phyloP scores from a whole-genome alignment of 805 yeast species.

The Candida nanaspora region DNA sequence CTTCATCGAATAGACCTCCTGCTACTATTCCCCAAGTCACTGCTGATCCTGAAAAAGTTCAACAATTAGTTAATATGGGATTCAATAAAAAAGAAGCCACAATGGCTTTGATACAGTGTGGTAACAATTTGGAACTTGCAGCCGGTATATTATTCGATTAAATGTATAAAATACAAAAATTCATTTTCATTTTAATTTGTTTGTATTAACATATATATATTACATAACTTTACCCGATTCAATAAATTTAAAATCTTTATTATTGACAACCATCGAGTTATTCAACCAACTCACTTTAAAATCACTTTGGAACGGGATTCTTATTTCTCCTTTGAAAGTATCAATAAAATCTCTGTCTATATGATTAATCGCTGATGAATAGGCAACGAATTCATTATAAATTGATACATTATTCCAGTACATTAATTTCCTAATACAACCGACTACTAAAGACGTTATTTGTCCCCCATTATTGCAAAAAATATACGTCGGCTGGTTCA shows the following conservation, averaged over 20 bases:
- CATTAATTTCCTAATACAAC: conserved; percentile 75
- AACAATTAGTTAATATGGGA: conserved; percentile 59
- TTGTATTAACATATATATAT: no score
- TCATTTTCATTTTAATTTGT: conserved; percentile 10
- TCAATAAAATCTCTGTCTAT: conserved; percentile 84
- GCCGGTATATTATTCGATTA: conserved; percentile 62
- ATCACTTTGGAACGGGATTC: conserved; percentile 31
- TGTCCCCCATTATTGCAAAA: conserved; percentile 91
- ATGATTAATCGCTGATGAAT: conserved; percentile 68
- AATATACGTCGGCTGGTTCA: conserved; percentile 63
- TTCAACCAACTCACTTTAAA: conserved; percentile 45
- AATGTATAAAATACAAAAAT: conserved; percentile 12
- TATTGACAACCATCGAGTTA: conserved; percentile 29
- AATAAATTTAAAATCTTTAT: conserved; percentile 32
- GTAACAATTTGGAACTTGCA: conserved; percentile 80
- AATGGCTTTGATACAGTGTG: conserved; percentile 54
- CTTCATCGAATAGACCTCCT: not conserved
- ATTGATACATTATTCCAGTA: conserved; percentile 89
- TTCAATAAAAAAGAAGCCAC: conserved; percentile 59
- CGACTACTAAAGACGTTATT: conserved; percentile 74
- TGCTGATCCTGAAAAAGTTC: conserved; percentile 22
- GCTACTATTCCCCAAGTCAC: conserved; percentile 2
- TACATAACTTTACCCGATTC: no score
- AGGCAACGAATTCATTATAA: conserved; percentile 75
- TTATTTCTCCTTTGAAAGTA: conserved; percentile 60